Evolutionary conservation across 176 grass and related monocot species (phyloP), one percentile per base, ranked within the genome.

Genomic region (Phoenix roebelenii): DNA sequence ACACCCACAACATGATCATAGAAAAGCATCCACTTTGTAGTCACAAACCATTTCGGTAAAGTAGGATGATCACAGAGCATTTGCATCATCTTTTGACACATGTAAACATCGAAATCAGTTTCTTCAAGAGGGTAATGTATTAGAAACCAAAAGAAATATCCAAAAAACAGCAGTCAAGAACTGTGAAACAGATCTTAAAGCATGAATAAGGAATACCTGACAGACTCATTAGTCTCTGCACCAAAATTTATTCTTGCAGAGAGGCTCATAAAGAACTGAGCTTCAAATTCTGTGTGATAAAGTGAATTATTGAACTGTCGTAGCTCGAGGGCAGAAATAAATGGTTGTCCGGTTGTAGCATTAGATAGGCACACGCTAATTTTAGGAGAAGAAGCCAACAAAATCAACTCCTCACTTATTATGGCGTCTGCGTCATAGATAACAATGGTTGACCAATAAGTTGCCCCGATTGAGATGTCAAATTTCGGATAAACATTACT

Each of bases 401-500:
- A 50, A 23, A 94, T 67, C 0, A 60, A 50, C 57, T 94, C 89
- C 52, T 71, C 52, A 17, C 61, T 88, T 22, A 94, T 72, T 10
- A 82, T 66, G 16, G 57, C 76, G 17, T 58, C 24, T 59, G 75
- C 68, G 49, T 94, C 80, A 52, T 84, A 88, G 61, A 94, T 79
- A 61, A 94, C 81, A 56, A 94, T 60, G 50, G 70, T 73, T 16
- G 84, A 88, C 84, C 89, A 94, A 64, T 68, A 78, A 3, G 74
- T 76, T 19, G 89, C 74, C 0, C 84, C 84, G 3, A 94, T 76
- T 63, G 76, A 94, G 18, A 94, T 55, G 74, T 85, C 89, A 16
- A 88, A 94, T 73, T 94, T 79, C 4, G 89, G 89, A 71, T 88
- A 94, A 16, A 79, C 84, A 66, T 70, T 88, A 77, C 84, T 88